Evolutionary conservation across 1,284 basidiomycete genomes (phyloP).

Genomic region (Sanghuangporus sanghuang): DNA sequence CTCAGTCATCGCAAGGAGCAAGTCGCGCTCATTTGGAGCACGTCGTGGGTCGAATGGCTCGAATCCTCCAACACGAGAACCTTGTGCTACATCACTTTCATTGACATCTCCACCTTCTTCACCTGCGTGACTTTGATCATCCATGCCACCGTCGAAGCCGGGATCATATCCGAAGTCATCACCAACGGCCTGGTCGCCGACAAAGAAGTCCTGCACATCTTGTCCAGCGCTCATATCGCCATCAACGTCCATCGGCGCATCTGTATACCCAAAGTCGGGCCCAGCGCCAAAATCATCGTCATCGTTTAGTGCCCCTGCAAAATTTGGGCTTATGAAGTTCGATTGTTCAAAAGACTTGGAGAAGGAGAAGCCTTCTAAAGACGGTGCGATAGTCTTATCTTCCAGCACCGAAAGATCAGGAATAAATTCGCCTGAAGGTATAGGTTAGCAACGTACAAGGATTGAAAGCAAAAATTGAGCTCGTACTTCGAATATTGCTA

Average conservation of each 20-base stretch:
- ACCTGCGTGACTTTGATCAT: conserved; percentile 22
- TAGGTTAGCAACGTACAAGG: conserved; percentile 11
- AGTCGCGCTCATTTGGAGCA: conserved; percentile 65
- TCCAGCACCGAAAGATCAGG: conserved; percentile 61
- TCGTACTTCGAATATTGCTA: conserved; percentile 62
- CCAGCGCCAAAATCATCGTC: conserved; percentile 42
- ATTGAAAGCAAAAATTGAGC: not conserved
- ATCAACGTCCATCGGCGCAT: conserved; percentile 39
- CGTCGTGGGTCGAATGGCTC: conserved; percentile 78
- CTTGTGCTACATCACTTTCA: conserved; percentile 32
- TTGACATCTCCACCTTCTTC: conserved; percentile 37
- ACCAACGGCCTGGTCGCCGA: conserved; percentile 63
- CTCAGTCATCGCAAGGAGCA: conserved; percentile 82
- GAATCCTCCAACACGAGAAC: conserved; percentile 42
- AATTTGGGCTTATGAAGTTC: conserved; percentile 36
- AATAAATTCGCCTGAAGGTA: conserved; percentile 52
- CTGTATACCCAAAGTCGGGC: conserved; percentile 31
- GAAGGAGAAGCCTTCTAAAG: conserved; percentile 79
- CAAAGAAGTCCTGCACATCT: conserved; percentile 70
- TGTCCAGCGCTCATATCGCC: conserved; percentile 30
- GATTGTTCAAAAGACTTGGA: conserved; percentile 53
- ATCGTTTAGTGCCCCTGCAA: conserved; percentile 41
- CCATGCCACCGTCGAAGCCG: conserved; percentile 38
- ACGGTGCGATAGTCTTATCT: conserved; percentile 72
- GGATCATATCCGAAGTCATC: conserved; percentile 36